phyloP scores from a whole-genome alignment of 2,329 filamentous ascomycete species.

The Phaeoacremonium minimum region DNA sequence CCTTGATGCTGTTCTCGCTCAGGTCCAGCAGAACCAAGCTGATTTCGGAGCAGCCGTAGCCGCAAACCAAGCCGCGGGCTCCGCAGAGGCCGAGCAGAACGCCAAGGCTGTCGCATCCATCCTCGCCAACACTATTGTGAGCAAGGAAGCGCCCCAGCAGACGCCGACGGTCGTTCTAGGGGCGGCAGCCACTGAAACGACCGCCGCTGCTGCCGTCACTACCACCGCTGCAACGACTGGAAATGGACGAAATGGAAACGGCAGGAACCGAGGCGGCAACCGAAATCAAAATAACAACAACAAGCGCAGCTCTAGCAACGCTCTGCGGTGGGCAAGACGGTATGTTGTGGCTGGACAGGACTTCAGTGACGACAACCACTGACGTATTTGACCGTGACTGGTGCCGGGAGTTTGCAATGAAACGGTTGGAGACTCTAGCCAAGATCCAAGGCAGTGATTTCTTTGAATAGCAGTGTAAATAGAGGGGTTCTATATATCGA shows the following conservation, averaged over 20 bases:
- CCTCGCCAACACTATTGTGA: conserved; percentile 2
- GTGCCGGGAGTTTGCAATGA: too few species aligned
- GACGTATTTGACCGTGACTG: too few species aligned
- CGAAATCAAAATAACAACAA: conserved; percentile 1
- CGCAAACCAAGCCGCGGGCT: conserved; percentile 37
- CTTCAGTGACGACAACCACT: too few species aligned
- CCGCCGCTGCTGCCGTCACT: background rate
- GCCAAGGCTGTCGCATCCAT: conserved; percentile 7
- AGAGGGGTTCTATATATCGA: too few species aligned
- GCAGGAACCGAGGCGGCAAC: background rate
- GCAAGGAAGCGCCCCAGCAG: conserved; percentile 7
- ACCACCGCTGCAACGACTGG: background rate
- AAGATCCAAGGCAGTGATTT: too few species aligned
- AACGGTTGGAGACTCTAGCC: too few species aligned
- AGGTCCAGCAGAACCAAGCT: conserved; percentile 45
- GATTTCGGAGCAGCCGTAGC: conserved; percentile 43
- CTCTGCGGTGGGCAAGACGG: background rate
- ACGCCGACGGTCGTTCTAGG: conserved; percentile 4
- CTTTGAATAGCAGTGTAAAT: too few species aligned
- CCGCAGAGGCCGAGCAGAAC: conserved; percentile 20
- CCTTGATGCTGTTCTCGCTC: conserved; percentile 36
- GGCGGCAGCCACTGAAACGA: background rate
- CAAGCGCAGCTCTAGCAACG: background rate
- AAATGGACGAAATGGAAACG: background rate
- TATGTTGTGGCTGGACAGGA: background rate